These are phyloP conservation scores for Floccularia luteovirens DNA, from an alignment of 768 basidiomycete genomes.

Conservation along the genomic window DNA sequence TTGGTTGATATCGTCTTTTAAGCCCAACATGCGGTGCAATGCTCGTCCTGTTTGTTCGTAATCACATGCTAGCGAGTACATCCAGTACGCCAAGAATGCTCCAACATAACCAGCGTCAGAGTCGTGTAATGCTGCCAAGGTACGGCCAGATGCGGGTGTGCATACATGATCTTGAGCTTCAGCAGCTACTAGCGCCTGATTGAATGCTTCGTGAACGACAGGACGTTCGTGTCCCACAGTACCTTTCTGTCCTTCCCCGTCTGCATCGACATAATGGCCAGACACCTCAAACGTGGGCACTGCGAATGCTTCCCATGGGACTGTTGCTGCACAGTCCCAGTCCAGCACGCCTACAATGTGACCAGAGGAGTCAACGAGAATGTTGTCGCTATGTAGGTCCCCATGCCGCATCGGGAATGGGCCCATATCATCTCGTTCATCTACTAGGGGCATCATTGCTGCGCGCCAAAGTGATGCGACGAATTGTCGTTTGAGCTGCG, in stretches of 20 bases:
- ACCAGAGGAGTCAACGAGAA: slow-evolving; percentile 29
- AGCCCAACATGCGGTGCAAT: slow-evolving; percentile 15
- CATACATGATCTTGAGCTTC: slow-evolving; percentile 15
- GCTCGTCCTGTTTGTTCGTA: slow-evolving; percentile 33
- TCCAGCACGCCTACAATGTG: slow-evolving; percentile 33
- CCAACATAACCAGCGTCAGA: slow-evolving; percentile 33
- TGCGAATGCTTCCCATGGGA: slow-evolving; percentile 35
- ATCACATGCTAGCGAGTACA: slow-evolving; percentile 34
- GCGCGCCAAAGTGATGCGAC: slow-evolving; percentile 29
- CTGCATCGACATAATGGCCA: slow-evolving; percentile 24
- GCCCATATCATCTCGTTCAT: slow-evolving; percentile 26
- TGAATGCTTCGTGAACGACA: slow-evolving; percentile 21
- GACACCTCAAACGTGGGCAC: slow-evolving; percentile 34
- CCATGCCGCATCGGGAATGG: slow-evolving; percentile 36
- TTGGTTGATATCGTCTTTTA: slow-evolving; percentile 13
- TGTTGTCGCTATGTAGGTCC: slow-evolving; percentile 33
- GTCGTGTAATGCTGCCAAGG: slow-evolving; percentile 30
- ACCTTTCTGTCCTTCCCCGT: slow-evolving; percentile 10
- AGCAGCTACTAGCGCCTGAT: slow-evolving; percentile 19
- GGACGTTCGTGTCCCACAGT: slow-evolving; percentile 13
- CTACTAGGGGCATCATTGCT: slow-evolving; percentile 33
- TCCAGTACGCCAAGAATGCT: slow-evolving; percentile 33
- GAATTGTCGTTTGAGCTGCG: slow-evolving; percentile 25
- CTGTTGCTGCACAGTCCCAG: slow-evolving; percentile 35
- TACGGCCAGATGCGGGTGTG: slow-evolving; percentile 25